Percentiles rank a stretch among this genome's conserved stretches.
Conservation (phyloP, 257 asterid species). For the Ilex aquifolium region DNA sequence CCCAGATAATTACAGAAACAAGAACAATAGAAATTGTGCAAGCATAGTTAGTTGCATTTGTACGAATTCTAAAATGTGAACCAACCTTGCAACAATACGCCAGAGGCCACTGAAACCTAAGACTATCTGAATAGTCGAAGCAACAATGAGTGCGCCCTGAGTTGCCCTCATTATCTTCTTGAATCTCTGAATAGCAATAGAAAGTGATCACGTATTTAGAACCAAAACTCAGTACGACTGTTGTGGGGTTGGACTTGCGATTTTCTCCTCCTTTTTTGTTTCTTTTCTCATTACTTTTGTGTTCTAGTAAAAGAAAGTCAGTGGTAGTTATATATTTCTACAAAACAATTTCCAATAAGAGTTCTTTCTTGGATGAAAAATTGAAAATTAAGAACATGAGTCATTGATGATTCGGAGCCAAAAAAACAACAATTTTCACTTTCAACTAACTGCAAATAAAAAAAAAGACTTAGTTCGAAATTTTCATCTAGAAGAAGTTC, state of each 20-base stretch:
- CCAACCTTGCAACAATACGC: conserved; percentile 69
- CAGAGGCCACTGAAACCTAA: conserved; percentile 91
- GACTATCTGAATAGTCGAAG: conserved; percentile 76
- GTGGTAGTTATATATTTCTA: background rate
- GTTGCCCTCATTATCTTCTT: conserved; percentile 49
- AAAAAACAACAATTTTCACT: too few relatives aligned
- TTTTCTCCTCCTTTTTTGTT: background rate
- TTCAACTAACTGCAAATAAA: too few relatives aligned
- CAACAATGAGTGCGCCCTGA: conserved; percentile 79
- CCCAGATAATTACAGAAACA: background rate
- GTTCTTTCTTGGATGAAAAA: too few relatives aligned
- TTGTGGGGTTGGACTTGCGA: background rate
- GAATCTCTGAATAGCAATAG: conserved; percentile 37
- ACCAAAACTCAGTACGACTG: too few relatives aligned
- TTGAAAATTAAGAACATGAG: too few relatives aligned
- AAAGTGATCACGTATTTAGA: too few relatives aligned
- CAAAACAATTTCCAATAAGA: too few relatives aligned
- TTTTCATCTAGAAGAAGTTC: too few relatives aligned
- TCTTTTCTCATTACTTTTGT: background rate
- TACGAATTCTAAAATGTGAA: conserved; percentile 3
- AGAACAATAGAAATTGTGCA: background rate
- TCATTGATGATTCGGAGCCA: too few relatives aligned
- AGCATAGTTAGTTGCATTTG: background rate
- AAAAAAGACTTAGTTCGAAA: too few relatives aligned
- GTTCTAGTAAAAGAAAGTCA: too few relatives aligned